Percentiles rank a stretch among this genome's conserved stretches.
phyloP scores from a whole-genome alignment of 805 yeast genomes.

The Yamadazyma ubonensis region DNA sequence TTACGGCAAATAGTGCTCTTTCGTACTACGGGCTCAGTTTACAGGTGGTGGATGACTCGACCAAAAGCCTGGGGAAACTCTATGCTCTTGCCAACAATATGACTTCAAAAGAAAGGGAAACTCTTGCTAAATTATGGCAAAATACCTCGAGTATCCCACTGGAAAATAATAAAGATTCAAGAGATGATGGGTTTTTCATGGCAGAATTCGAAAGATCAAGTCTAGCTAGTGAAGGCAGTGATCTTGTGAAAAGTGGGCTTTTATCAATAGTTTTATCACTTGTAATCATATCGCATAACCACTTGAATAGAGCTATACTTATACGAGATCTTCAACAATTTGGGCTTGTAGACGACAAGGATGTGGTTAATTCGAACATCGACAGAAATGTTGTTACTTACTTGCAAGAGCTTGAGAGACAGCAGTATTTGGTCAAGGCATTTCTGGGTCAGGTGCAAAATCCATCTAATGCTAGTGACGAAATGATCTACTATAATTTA shows the following conservation, averaged over 20 bases:
- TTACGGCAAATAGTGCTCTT: conserved; percentile 1
- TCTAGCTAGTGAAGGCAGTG: conserved; percentile 24
- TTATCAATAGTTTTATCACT: conserved; percentile 27
- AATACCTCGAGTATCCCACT: conserved; percentile 8
- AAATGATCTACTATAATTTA: conserved; percentile 23
- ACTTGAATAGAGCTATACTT: conserved; percentile 27
- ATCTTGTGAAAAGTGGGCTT: conserved; percentile 32
- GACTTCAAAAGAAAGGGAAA: conserved; percentile 17
- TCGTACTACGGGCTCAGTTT: conserved; percentile 3
- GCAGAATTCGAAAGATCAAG: conserved; percentile 20
- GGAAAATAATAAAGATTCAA: conserved; percentile 11
- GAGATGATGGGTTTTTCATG: conserved; percentile 23
- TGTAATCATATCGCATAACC: conserved; percentile 32
- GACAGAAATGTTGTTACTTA: conserved; percentile 22
- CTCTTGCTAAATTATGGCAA: conserved; percentile 29
- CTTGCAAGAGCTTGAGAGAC: conserved; percentile 24
- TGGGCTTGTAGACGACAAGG: conserved; percentile 25
- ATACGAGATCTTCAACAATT: conserved; percentile 22
- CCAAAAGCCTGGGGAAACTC: conserved; percentile 13
- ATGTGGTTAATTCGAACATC: conserved; percentile 20
- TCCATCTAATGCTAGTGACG: conserved; percentile 16
- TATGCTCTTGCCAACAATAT: conserved; percentile 22
- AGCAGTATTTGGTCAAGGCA: conserved; percentile 27
- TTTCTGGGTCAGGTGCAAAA: background rate
- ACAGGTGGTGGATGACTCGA: conserved; percentile 4